Evolutionary conservation across 495 filamentous ascomycete species (phyloP).

Genomic region (Talaromyces nanjingensis): DNA sequence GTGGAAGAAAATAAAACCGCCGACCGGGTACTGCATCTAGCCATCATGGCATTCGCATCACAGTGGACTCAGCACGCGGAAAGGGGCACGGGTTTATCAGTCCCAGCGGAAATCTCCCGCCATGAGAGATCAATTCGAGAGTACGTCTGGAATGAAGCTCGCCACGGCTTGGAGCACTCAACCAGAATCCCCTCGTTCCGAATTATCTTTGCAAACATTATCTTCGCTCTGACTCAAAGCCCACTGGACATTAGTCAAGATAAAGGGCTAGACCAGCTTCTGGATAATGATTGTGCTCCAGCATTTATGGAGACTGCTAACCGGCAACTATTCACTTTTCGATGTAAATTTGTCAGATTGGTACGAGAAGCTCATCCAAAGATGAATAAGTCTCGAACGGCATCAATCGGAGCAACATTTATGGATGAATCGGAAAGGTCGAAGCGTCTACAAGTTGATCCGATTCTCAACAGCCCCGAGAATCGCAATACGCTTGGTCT

Average conservation of each 20-base stretch:
- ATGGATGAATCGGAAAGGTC: neutral
- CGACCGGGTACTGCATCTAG: conserved; percentile 29
- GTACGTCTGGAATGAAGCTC: conserved; percentile 39
- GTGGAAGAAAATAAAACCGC: conserved; percentile 27
- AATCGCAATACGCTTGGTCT: conserved; percentile 19
- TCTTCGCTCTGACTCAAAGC: conserved; percentile 38
- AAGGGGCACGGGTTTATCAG: conserved; percentile 9
- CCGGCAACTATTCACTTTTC: conserved; percentile 23
- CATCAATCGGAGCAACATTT: neutral
- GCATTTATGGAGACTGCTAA: conserved; percentile 31
- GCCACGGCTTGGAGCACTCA: conserved; percentile 26
- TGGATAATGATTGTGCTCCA: conserved; percentile 32
- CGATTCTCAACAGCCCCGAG: conserved; percentile 17
- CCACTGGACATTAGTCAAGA: conserved; percentile 20
- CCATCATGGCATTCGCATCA: conserved; percentile 40
- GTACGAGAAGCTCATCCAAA: conserved; percentile 12
- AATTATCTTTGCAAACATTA: conserved; percentile 37
- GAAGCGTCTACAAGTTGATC: conserved; percentile 5
- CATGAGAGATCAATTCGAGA: conserved; percentile 31
- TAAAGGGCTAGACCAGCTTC: conserved; percentile 17
- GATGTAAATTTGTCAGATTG: conserved; percentile 21
- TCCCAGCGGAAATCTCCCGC: neutral
- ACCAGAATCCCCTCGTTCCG: conserved; percentile 35
- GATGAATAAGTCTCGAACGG: neutral
- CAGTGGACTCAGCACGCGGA: conserved; percentile 36